Evolutionary conservation across 345 rosid genomes (phyloP), one percentile per base, ranked within the genome.

Genomic region (Balakata baccata): DNA sequence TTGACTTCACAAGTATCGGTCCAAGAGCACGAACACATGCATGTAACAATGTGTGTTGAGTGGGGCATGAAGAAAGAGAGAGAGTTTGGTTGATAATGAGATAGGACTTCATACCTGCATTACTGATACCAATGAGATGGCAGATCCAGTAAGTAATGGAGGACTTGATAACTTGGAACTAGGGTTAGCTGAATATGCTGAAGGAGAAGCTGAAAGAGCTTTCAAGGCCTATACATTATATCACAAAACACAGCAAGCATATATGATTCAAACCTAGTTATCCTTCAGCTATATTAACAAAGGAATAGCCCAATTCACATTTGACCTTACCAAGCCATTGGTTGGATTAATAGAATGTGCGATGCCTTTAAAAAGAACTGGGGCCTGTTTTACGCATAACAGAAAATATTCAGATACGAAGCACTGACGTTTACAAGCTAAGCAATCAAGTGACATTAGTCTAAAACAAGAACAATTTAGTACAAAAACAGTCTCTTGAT

Each of bases 121-220:
- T 53, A 88, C 84, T 9, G 91, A 90, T 69, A 88, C 89, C 74
- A 88, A 81, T 0, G 96, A 88, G 73, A 88, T 86, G 22, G 87
- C 59, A 75, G 88, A 80, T 69, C 91, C 90, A 53, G 83, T 81
- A 39, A 85, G 85, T 66, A 74, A 85, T 10, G 92, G 91, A n/a
- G 95, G 91, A 64, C 73, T 82, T 18, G 80, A 78, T 82, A 88
- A 74, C 82, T 86, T 83, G 20, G 91, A 81, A 72, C 56, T 81
- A 11, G 88, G 92, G 63, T 88, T 82, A 43, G 92, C 89, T 74
- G 89, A 88, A 84, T 88, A 90, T 16, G 92, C 91, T 10, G 89
- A 81, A 63, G 89, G 84, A 73, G 91, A 88, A 10, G 91, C 89
- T 34, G 90, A 88, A 37, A 87, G 91, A 50, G 87, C 90, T 82